Percentiles rank a stretch among this genome's conserved stretches.
Evolutionary conservation across 2,329 filamentous ascomycete species (phyloP).

Genomic region (Lasiodiplodia theobromae): DNA sequence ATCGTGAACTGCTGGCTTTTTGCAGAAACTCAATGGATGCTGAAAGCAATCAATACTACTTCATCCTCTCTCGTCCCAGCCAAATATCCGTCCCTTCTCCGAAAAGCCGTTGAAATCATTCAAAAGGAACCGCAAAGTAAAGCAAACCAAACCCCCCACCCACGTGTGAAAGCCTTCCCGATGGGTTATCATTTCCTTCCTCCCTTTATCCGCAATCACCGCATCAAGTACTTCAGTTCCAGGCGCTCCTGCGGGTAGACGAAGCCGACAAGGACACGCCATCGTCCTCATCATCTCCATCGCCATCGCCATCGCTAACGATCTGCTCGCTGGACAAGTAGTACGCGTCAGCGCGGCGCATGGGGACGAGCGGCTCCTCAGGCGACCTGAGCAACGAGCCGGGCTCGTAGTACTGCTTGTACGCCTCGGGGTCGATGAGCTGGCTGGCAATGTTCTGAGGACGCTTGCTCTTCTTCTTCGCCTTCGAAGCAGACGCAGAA

Average conservation of each 20-base stretch:
- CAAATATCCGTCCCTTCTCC: background rate
- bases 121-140: background rate
- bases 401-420: background rate
- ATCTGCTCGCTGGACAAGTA: background rate
- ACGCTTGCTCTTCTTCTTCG: background rate
- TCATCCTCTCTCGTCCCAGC: background rate
- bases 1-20: background rate
- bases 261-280: background rate
- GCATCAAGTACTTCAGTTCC: background rate
- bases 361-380: background rate
- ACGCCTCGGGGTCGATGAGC: background rate
- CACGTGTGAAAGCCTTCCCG: too few relatives aligned
- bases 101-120: background rate
- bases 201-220: background rate
- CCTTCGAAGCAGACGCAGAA: background rate
- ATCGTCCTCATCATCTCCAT: background rate
- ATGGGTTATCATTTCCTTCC: background rate
- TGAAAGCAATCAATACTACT: background rate
- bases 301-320: background rate
- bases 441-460: background rate
- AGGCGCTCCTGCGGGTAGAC: background rate
- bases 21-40: background rate
- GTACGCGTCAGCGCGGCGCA: background rate
- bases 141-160: too few relatives aligned
- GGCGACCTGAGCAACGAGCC: background rate